phyloP scores from a whole-genome alignment of 345 rosid species.

The Salix suchowensis region DNA sequence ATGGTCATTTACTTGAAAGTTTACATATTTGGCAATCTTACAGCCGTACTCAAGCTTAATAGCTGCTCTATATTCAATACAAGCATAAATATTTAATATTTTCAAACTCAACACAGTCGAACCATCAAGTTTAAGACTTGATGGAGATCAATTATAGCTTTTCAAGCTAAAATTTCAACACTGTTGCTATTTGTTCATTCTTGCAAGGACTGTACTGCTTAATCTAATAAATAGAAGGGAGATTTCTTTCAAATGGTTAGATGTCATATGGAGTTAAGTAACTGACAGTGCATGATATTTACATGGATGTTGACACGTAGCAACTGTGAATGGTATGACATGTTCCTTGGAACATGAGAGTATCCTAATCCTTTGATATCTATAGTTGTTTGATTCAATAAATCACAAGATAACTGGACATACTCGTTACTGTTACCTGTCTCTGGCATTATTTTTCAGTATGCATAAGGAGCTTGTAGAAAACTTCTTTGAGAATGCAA shows the following conservation, averaged over 20 bases:
- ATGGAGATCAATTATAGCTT: neutral
- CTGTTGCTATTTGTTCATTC: neutral
- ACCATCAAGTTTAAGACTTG: too few relatives aligned
- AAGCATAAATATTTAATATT: neutral
- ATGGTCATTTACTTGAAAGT: neutral
- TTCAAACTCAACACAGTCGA: neutral
- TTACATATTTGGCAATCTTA: neutral
- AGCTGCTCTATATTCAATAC: neutral
- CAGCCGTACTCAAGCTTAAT: neutral
- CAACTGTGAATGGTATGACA: too few relatives aligned
- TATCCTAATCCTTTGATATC: neutral
- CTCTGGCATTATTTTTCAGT: slow-evolving; percentile 22
- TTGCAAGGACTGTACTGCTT: neutral
- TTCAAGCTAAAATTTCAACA: neutral
- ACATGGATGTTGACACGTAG: neutral
- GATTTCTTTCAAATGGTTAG: neutral
- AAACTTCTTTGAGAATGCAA: slow-evolving; percentile 44
- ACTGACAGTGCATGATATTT: neutral
- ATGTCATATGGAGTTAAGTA: neutral
- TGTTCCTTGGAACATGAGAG: too few relatives aligned
- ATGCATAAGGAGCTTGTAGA: slow-evolving; percentile 41
- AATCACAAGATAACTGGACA: neutral
- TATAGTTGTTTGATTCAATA: neutral
- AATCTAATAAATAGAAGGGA: neutral
- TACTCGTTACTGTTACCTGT: neutral